Percentiles rank a stretch among this genome's conserved stretches.
Evolutionary conservation across 129 eudicot species (phyloP).

Genomic region (Lactuca sativa): DNA sequence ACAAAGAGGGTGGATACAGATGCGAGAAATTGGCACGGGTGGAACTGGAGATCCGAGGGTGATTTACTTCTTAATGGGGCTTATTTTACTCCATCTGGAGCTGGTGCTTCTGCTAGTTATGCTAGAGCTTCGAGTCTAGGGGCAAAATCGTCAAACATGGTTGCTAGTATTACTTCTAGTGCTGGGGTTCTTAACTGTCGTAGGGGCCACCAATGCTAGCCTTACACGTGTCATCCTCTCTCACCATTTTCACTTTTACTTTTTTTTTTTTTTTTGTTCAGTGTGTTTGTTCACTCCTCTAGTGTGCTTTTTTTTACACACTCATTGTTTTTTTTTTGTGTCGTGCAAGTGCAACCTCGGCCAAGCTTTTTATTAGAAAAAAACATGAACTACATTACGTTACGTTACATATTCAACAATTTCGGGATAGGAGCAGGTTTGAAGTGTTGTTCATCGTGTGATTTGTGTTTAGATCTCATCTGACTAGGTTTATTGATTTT

Average conservation of each 20-base stretch:
- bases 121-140: conserved; percentile 92
- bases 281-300: conserved; percentile 25
- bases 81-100: conserved; percentile 81
- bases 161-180: conserved; percentile 62
- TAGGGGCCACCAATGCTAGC: conserved; percentile 79
- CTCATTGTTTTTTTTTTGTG: conserved; percentile 23
- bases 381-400: background rate
- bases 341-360: conserved; percentile 78
- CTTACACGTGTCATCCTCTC: background rate
- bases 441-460: conserved; percentile 57
- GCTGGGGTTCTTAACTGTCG: conserved; percentile 77
- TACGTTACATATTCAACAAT: background rate
- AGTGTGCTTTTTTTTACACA: conserved; percentile 51
- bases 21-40: conserved; percentile 61
- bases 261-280: conserved; percentile 1
- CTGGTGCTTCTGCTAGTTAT: conserved; percentile 74
- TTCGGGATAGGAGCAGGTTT: conserved; percentile 32
- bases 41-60: conserved; percentile 97
- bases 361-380: conserved; percentile 41
- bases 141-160: conserved; percentile 81
- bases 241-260: background rate
- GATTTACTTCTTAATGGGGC: conserved; percentile 84
- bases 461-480: conserved; percentile 28
- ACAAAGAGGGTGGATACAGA: conserved; percentile 70
- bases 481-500: conserved; percentile 37